These are phyloP conservation scores for Colletotrichum tabaci DNA, from an alignment of 2,329 filamentous ascomycete genomes.

Conservation along the genomic window DNA sequence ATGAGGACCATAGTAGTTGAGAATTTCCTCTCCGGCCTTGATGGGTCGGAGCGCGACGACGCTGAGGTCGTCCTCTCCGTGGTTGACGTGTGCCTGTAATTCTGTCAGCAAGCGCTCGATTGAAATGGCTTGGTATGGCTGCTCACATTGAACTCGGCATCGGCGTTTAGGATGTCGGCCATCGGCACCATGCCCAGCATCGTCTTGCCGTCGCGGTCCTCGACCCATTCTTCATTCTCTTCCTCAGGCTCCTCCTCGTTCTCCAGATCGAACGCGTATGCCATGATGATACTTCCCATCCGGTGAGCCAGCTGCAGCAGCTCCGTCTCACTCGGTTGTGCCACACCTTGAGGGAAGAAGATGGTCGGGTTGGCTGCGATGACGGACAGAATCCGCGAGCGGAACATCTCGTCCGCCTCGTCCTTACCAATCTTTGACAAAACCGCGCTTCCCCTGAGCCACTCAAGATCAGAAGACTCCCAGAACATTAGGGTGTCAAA, in stretches of 20 bases:
- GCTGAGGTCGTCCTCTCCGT: slow-evolving; percentile 70
- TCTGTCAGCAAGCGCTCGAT: not conserved
- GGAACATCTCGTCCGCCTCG: slow-evolving; percentile 80
- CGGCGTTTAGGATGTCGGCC: slow-evolving; percentile 91
- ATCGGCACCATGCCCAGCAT: slow-evolving; percentile 91
- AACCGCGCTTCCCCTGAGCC: slow-evolving; percentile 85
- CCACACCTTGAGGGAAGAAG: slow-evolving; percentile 60
- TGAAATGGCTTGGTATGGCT: rapidly evolving
- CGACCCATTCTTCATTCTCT: slow-evolving; percentile 75
- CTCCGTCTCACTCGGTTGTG: slow-evolving; percentile 58
- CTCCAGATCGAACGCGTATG: slow-evolving; percentile 89
- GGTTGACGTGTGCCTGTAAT: slow-evolving; percentile 66
- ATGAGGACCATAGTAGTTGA: slow-evolving; percentile 91
- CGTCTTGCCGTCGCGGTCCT: slow-evolving; percentile 70
- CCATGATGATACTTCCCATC: slow-evolving; percentile 93
- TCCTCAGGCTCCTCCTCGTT: slow-evolving; percentile 70
- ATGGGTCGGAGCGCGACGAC: slow-evolving; percentile 82
- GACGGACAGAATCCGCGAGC: slow-evolving; percentile 65
- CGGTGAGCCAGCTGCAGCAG: slow-evolving; percentile 75
- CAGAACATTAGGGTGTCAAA: slow-evolving; percentile 96
- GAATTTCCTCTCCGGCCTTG: slow-evolving; percentile 79
- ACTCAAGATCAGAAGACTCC: slow-evolving; percentile 76
- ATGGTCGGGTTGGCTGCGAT: slow-evolving; percentile 61
- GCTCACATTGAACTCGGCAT: slow-evolving; percentile 86
- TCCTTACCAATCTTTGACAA: slow-evolving; percentile 81